Evolutionary conservation across 345 rosid species (phyloP), one percentile per base, ranked within the genome.

Genomic region (Aurinia saxatilis): DNA sequence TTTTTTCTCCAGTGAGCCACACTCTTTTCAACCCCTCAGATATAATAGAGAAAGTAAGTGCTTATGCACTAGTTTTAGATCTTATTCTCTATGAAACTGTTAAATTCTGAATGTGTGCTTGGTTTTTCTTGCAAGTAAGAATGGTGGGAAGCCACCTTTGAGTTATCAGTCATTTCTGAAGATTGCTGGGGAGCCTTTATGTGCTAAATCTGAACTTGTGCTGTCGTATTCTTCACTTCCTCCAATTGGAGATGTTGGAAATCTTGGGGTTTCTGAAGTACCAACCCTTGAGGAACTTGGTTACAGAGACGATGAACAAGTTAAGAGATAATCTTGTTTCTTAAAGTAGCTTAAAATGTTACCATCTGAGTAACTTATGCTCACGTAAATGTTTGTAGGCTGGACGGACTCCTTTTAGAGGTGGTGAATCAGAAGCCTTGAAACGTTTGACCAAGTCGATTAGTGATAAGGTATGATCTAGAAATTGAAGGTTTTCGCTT

Each of bases 371-470:
- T 51, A 42, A 10, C 40, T 55, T 51, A 65, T 67, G 27, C 23
- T 30, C 1, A 16, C 38, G 14, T 40, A 34, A 21, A 12, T 65
- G 3, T 19, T 5, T 78, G 70, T 79, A 92, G 96, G 79, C 56
- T 57, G 88, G 81, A 1, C 37, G 65, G 73, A 67, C 82, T 53
- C 93, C 95, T 53, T 86, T 92, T 70, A 81, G 67, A 77, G 98
- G 98, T 10, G 96, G 98, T 46, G 98, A 92, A 74, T 77, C 88
- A 8, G 89, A 81, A 75, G 96, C 91, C 10, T 71, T 92, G 74
- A 79, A 59, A 63, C 82, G 87, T 62, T 57, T 92, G 79, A 76
- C 39, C 46, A 87, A 82, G 73, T 79, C 87, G 23, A 73, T 87
- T 31, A 63, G 72, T 57, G 69, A 87, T 70, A 76, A 89, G 90